phyloP scores from a whole-genome alignment of 306 rosid genomes.

The Arachis stenosperma region DNA sequence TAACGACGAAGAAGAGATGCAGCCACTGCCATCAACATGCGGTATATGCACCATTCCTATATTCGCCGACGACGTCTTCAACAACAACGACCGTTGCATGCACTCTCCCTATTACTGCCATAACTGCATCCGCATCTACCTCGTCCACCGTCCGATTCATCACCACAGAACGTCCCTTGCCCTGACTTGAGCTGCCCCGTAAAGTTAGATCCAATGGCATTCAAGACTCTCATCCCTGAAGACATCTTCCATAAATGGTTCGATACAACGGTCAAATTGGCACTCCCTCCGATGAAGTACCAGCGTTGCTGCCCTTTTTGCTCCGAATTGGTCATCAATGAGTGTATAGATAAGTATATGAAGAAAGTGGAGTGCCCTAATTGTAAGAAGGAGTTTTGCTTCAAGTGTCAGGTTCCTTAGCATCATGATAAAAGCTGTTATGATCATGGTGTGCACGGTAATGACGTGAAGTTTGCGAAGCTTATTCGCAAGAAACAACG shows the following conservation, averaged over 20 bases:
- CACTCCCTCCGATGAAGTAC: not conserved
- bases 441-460: not conserved
- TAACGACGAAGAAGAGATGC: too few species aligned
- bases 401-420: constrained; percentile 11
- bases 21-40: not conserved
- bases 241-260: not conserved
- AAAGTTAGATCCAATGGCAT: not conserved
- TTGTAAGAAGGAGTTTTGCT: not conserved
- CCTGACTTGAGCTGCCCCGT: not conserved
- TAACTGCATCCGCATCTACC: not conserved
- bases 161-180: not conserved
- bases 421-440: not conserved
- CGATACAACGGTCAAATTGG: not conserved
- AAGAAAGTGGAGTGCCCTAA: not conserved
- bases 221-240: not conserved
- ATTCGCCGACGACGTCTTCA: not conserved
- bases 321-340: not conserved
- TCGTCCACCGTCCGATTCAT: too few species aligned
- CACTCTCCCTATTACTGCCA: not conserved
- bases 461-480: not conserved
- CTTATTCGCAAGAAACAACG: not conserved
- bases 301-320: not conserved
- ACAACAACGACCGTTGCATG: not conserved
- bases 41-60: not conserved
- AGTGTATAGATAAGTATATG: not conserved